Percentiles rank a stretch among this genome's conserved stretches.
Evolutionary conservation across 257 asterid species (phyloP).

Genomic region (Agastache rugosa): DNA sequence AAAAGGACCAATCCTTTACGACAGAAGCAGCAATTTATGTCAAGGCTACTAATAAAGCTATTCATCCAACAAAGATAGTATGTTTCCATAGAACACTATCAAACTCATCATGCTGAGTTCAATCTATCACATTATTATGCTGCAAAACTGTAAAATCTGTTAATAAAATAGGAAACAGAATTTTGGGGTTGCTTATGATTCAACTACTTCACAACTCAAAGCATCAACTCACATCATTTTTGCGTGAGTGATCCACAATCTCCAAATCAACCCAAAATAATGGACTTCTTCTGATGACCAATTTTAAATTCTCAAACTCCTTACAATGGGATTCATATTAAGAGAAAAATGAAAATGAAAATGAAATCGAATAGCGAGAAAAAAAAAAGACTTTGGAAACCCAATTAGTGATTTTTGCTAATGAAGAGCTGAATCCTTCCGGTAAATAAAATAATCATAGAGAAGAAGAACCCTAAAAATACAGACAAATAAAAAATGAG

Average conservation of each 20-base stretch:
- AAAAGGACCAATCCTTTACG: no score
- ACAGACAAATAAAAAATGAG: neutral
- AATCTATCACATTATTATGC: no score
- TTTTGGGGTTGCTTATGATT: no score
- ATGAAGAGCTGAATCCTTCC: neutral
- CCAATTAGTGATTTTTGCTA: neutral
- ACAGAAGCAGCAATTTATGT: neutral
- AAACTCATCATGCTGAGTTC: no score
- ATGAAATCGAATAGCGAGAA: neutral
- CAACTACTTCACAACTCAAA: slow-evolving; percentile 26
- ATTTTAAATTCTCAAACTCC: no score
- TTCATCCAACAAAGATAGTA: no score
- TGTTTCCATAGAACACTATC: no score
- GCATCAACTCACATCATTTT: slow-evolving; percentile 44
- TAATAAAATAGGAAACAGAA: no score
- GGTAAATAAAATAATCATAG: neutral
- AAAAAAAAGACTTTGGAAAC: neutral
- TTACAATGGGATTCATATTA: neutral
- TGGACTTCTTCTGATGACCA: neutral
- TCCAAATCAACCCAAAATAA: neutral
- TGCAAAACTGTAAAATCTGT: no score
- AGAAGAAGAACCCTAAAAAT: neutral
- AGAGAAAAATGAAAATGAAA: neutral
- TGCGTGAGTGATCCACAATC: slow-evolving; percentile 46
- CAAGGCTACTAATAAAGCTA: neutral